Base-by-base conservation (phyloP, 139 green algal genomes). In the Trebouxia sp. region DNA sequence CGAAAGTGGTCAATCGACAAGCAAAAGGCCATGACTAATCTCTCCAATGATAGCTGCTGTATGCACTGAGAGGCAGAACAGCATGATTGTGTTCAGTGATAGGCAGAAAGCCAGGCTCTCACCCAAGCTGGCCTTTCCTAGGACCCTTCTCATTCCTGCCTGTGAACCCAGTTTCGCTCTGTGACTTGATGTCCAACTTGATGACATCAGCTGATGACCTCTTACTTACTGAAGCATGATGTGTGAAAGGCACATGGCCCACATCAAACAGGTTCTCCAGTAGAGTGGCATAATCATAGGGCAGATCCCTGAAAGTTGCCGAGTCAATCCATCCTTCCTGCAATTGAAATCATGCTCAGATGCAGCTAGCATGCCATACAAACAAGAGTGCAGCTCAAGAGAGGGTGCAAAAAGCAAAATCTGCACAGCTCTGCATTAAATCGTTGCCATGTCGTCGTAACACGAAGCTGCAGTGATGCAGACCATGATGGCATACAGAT, bases 201-300 rank as follows among this genome's bases (percentile, higher is more conserved):
- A 83, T 82, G 42, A 77, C 81, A 82, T 45, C 66, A 38, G 65
- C 72, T 76, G n/a, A 77, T 38, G 79, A 67, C 12, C 87, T 78
- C 51, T 84, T 86, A 58, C 70, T 83, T 32, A 90, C 79, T 72
- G 72, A 83, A 32, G 38, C 87, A 74, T 88, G 83, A 78, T 91
- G 87, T 5, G 87, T 90, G 83, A 91, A 91, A 39, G 85, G 85
- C 70, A 91, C 87, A 48, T 91, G 87, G 7, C 83, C 82, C 0
- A 66, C 65, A 38, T 91, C 87, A 5, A 86, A 41, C 39, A 89
- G 76, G 51, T 91, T 91, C 72, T 91, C 87, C 35, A 91, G 42
- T n/a, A 76, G 62, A 67, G 78, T 75, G 56, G 55, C 39, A 43
- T 80, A 87, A 65, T 89, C 86, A 22, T 84, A 84, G 6, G 85